Conservation (phyloP, 176 grass and related monocot genomes). For the Areca catechu region DNA sequence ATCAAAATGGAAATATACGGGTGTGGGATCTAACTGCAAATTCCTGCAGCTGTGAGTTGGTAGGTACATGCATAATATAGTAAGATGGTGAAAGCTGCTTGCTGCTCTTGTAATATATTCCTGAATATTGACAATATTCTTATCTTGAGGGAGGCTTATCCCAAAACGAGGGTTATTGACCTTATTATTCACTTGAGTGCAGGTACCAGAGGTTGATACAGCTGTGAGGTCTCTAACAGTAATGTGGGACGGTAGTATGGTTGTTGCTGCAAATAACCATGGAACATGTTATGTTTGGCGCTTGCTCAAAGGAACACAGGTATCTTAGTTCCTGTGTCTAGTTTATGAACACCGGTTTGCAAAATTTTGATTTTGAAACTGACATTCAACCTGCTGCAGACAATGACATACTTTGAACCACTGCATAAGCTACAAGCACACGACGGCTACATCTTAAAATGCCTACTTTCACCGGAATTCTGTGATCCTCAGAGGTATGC, state of each 20-base stretch:
- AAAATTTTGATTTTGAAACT: constrained; percentile 12
- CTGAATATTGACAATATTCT: too few species aligned
- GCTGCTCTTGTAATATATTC: too few species aligned
- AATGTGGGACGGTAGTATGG: constrained; percentile 99
- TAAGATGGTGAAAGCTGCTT: too few species aligned
- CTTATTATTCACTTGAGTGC: background rate
- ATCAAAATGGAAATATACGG: constrained; percentile 99
- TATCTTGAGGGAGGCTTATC: too few species aligned
- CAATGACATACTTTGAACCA: constrained; percentile 67
- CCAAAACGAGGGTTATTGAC: background rate
- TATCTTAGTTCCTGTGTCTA: constrained; percentile 1
- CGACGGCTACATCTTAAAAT: constrained; percentile 80
- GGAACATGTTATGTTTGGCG: constrained; percentile 98
- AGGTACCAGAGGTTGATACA: constrained; percentile 94
- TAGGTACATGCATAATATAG: constrained; percentile 24
- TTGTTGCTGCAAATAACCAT: constrained; percentile 91
- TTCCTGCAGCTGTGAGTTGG: constrained; percentile 95
- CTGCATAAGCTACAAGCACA: constrained; percentile 92
- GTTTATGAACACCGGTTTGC: background rate
- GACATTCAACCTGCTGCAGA: constrained; percentile 28
- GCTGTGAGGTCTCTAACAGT: constrained; percentile 79
- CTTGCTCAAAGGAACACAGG: constrained; percentile 72
- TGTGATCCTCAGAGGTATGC: constrained; percentile 79
- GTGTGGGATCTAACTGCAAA: constrained; percentile 97
- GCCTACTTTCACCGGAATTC: constrained; percentile 89